phyloP scores from a whole-genome alignment of 352 stramenopile genomes.

The Phytophthora chlamydospora region DNA sequence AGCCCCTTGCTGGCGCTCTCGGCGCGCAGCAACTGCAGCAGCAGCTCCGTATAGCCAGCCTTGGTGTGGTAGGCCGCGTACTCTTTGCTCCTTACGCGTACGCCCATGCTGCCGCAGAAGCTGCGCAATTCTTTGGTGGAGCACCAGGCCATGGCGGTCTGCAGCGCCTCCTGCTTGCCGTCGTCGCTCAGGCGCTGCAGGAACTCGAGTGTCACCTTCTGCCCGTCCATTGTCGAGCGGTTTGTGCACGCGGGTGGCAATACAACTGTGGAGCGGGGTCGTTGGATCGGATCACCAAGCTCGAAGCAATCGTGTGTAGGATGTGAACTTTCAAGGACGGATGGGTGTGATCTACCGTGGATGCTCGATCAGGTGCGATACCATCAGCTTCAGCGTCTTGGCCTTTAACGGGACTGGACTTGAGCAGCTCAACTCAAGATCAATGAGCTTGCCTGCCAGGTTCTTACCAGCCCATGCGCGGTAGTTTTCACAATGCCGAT shows the following conservation, averaged over 20 bases:
- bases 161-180: conserved; percentile 20
- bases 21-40: conserved; percentile 20
- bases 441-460: no score
- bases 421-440: not conserved
- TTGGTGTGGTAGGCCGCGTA: conserved; percentile 34
- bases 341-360: not conserved
- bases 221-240: not conserved
- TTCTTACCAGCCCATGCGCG: no score
- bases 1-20: conserved; percentile 16
- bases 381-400: conserved; percentile 7
- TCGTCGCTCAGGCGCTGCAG: conserved; percentile 28
- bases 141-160: conserved; percentile 25
- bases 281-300: no score
- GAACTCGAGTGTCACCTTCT: conserved; percentile 27
- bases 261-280: no score
- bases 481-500: no score
- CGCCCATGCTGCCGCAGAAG: conserved; percentile 25
- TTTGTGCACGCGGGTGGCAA: not conserved
- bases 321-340: no score
- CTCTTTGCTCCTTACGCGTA: conserved; percentile 28
- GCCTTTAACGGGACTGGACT: not conserved
- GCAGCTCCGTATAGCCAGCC: conserved; percentile 25
- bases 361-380: conserved; percentile 7
- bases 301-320: no score
- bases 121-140: conserved; percentile 25